These are phyloP conservation scores for Coemansia interrupta DNA, from an alignment of 192 early-diverging fungal genomes.

Conservation along the genomic window DNA sequence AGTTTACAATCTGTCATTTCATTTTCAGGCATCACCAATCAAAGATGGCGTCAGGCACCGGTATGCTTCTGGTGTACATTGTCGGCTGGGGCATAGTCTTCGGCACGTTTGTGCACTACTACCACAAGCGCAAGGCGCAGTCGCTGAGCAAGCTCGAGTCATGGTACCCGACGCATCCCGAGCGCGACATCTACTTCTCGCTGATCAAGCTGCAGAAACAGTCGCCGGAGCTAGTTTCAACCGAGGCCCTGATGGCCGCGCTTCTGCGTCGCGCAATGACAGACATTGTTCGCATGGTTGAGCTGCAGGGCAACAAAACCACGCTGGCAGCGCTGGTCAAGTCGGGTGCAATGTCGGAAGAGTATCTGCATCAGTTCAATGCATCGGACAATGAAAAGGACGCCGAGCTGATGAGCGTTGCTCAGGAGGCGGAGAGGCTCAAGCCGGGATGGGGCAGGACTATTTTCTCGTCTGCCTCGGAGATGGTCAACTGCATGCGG, in stretches of 20 bases:
- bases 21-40: neutral
- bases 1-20: no score
- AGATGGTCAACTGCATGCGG: constrained; percentile 68
- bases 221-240: constrained; percentile 50
- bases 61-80: constrained; percentile 53
- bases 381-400: constrained; percentile 77
- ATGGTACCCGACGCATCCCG: constrained; percentile 65
- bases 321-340: constrained; percentile 71
- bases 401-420: constrained; percentile 72
- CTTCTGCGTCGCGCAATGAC: constrained; percentile 79
- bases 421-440: constrained; percentile 78
- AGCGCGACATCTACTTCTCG: constrained; percentile 64
- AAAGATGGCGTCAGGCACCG: constrained; percentile 51
- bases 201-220: constrained; percentile 56
- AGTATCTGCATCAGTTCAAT: constrained; percentile 70
- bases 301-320: constrained; percentile 78
- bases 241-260: constrained; percentile 64
- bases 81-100: constrained; percentile 54
- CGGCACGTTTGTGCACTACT: constrained; percentile 55
- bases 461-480: constrained; percentile 78
- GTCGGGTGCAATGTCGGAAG: constrained; percentile 78
- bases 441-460: constrained; percentile 75
- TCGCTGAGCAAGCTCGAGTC: constrained; percentile 56
- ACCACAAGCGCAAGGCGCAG: constrained; percentile 54
- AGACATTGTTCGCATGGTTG: constrained; percentile 66